Conservation (phyloP, 2,329 filamentous ascomycete genomes). For the Venturia nashicola region DNA sequence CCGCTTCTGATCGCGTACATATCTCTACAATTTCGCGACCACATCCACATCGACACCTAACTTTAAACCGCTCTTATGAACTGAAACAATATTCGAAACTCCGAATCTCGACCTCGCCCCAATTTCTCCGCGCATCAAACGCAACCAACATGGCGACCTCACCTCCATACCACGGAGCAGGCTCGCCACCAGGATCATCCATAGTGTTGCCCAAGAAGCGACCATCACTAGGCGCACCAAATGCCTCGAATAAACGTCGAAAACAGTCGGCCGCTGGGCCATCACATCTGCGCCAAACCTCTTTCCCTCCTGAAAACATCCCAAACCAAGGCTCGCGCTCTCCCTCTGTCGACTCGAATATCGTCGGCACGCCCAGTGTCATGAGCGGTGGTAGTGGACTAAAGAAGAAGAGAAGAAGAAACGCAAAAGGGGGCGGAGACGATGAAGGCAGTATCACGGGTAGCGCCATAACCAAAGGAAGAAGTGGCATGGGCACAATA, state of each 20-base stretch:
- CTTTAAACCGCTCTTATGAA: no score
- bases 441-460: constrained; percentile 3
- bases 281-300: constrained; percentile 65
- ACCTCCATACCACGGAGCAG: constrained; percentile 22
- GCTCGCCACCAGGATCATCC: constrained; percentile 35
- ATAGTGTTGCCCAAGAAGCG: constrained; percentile 51
- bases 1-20: background rate
- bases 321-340: constrained; percentile 45
- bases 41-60: background rate
- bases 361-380: constrained; percentile 45
- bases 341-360: constrained; percentile 52
- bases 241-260: constrained; percentile 48
- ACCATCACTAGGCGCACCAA: constrained; percentile 40
- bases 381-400: constrained; percentile 27
- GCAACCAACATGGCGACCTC: constrained; percentile 44
- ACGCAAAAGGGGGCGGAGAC: constrained; percentile 34
- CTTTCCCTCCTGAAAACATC: constrained; percentile 59
- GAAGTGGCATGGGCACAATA: constrained; percentile 15
- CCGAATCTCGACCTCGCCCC: background rate
- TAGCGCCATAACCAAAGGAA: background rate
- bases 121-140: background rate
- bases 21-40: background rate
- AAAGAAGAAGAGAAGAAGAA: constrained; percentile 51
- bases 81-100: background rate
- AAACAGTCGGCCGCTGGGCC: constrained; percentile 54